phyloP scores from a whole-genome alignment of 1,139 yeast species.

The Candida buenavistaensis region DNA sequence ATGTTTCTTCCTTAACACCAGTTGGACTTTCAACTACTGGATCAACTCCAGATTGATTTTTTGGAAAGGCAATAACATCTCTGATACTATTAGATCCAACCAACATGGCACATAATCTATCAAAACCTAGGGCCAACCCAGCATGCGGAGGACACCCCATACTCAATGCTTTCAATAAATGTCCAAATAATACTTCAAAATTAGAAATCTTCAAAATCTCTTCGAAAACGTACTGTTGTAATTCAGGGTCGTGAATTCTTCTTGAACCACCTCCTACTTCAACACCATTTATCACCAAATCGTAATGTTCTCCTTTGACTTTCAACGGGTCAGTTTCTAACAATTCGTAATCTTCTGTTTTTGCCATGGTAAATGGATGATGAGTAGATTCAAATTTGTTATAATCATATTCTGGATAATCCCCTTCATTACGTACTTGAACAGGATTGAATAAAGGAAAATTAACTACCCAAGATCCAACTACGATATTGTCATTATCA shows the following conservation, averaged over 20 bases:
- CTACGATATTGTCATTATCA: slow-evolving; percentile 38
- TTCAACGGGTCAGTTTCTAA: slow-evolving; percentile 57
- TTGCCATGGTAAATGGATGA: slow-evolving; percentile 96
- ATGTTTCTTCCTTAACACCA: slow-evolving; percentile 46
- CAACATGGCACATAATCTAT: slow-evolving; percentile 88
- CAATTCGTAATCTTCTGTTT: slow-evolving; percentile 61
- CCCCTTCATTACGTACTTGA: slow-evolving; percentile 31
- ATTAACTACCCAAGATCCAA: slow-evolving; percentile 83
- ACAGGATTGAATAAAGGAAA: slow-evolving; percentile 88
- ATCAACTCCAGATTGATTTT: slow-evolving; percentile 85
- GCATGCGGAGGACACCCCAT: slow-evolving; percentile 99
- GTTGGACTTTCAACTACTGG: slow-evolving; percentile 88
- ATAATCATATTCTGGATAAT: slow-evolving; percentile 63
- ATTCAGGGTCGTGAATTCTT: slow-evolving; percentile 81
- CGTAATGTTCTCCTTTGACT: slow-evolving; percentile 93
- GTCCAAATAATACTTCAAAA: slow-evolving; percentile 76
- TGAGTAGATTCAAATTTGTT: slow-evolving; percentile 68
- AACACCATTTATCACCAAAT: slow-evolving; percentile 88
- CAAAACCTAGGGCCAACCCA: slow-evolving; percentile 94
- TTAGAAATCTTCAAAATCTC: slow-evolving; percentile 55
- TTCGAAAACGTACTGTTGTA: slow-evolving; percentile 71
- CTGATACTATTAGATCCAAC: slow-evolving; percentile 73
- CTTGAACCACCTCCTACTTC: slow-evolving; percentile 98
- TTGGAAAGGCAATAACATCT: slow-evolving; percentile 96
- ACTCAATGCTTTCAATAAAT: slow-evolving; percentile 73